Evolutionary conservation across 2,329 filamentous ascomycete species (phyloP), one percentile per base, ranked within the genome.

Genomic region (Colletotrichum magnum): DNA sequence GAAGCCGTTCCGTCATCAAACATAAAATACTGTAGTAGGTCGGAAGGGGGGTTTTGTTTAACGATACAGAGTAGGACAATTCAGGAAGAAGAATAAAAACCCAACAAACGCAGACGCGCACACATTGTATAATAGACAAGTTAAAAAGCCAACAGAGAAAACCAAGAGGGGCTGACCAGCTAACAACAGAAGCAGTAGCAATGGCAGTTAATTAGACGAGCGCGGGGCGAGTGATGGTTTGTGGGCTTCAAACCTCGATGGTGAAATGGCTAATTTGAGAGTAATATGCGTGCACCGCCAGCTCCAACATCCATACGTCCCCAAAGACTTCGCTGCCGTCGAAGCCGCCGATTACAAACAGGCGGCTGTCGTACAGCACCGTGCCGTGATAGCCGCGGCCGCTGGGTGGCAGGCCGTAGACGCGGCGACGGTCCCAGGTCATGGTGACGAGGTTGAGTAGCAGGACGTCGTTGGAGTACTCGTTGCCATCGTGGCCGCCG

Each of bases 191-290:
- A 50, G 57, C 18, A 41, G 43, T 26, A 43, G 45, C 45, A 48
- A n/a, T 48, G n/a, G 32, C 71, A 28, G 18, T 61, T 61, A 53
- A 53, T 62, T 45, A 62, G 50, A 62, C 39, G 36, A 50, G 50
- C 32, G 59, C 12, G 50, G 50, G 12, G 24, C 21, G 16, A 6
- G 59, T 36, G 32, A 36, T 36, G 32, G 32, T 36, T 24, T 24
- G 52, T 26, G 10, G 36, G 13, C 62, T 50, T 68, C 64, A 91
- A 68, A 92, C 89, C 75, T 92, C 89, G 74, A 93, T 92, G 47
- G 85, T 89, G 73, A 92, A 93, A 78, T 92, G 90, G 77, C 89
- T 92, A 76, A 93, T 93, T 79, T 93, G 90, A 71, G 90, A 92
- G 75, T 92, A 93, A 77, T 93, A 93, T 45, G 90, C 88, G 78